Base-by-base conservation (phyloP, 176 grass and related monocot species). In the Cenchrus purpureus region DNA sequence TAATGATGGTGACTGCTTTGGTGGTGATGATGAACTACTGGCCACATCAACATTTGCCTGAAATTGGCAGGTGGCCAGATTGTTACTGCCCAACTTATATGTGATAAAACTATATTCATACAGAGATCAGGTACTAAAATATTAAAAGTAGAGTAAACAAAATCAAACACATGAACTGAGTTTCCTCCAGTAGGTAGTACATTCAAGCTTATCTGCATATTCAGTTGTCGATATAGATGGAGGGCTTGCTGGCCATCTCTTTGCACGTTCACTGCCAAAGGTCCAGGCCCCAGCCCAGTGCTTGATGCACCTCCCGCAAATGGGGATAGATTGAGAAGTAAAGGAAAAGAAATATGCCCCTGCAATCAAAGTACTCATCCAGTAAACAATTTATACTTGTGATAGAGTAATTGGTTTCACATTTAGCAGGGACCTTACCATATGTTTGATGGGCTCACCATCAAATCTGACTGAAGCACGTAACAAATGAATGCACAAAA, bases 281-380 rank as follows among this genome's bases (percentile, higher is more conserved):
- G 43, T 78, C 57, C 76, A 66, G 66, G 12, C 67, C 65, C 76
- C 63, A 82, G 71, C 74, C 49, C 85, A 57, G 81, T n/a, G 48
- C 40, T 71, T 52, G 74, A 85, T 73, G 87, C 59, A 69, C 77
- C 86, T 77, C 85, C 83, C 57, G 12, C 76, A 57, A 92, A 98
- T 50, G 91, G 90, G 76, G 83, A 91, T 57, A 95, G 81, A 87
- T 95, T 85, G 12, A 98, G 88, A 92, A 94, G 45, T 49, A 94
- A 92, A 80, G 97, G 97, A 87, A 99, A 99, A 64, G 86, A 94
- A 91, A 94, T 82, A 76, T 94, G 90, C 51, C 88, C 91, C 93
- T 94, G 87, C 60, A 90, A 68, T 49, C 65, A 67, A 89, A 88
- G 11, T 32, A 79, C 20, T 56, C 15, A 61, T 70, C 81, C 34